phyloP scores from a whole-genome alignment of 2,329 filamentous ascomycete genomes.

The Sclerotinia borealis region DNA sequence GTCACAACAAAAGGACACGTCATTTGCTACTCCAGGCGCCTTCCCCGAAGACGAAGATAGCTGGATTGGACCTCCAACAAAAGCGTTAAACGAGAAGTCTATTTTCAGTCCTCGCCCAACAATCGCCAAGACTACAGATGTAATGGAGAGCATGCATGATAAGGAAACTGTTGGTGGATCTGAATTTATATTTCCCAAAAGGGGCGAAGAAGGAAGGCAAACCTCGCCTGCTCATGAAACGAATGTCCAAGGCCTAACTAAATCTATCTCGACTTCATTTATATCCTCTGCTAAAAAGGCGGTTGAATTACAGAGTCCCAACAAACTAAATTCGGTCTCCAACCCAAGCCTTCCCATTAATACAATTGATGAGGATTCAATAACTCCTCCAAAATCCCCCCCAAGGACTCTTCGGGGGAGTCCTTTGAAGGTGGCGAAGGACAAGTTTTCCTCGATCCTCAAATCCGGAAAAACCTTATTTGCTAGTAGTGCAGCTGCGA shows the following conservation, averaged over 20 bases:
- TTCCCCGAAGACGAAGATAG: slow-evolving; percentile 56
- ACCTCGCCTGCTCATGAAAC: slow-evolving; percentile 29
- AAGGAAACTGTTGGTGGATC: slow-evolving; percentile 44
- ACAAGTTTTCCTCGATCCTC: slow-evolving; percentile 83
- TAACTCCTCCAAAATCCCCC: slow-evolving; percentile 44
- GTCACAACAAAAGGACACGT: slow-evolving; percentile 14
- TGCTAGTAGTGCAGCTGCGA: slow-evolving; percentile 64
- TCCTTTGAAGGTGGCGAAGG: slow-evolving; percentile 86
- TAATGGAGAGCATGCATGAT: slow-evolving; percentile 51
- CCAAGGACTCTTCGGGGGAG: slow-evolving; percentile 59
- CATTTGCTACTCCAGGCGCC: slow-evolving; percentile 45
- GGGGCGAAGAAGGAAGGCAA: slow-evolving; percentile 34
- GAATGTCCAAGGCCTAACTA: slow-evolving; percentile 45
- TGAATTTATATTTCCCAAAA: slow-evolving; percentile 41
- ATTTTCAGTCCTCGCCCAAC: slow-evolving; percentile 44
- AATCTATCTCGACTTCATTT: slow-evolving; percentile 57
- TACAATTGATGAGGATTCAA: slow-evolving; percentile 33
- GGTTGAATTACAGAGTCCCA: slow-evolving; percentile 33
- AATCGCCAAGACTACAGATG: slow-evolving; percentile 54
- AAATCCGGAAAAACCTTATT: slow-evolving; percentile 83
- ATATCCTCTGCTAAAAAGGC: slow-evolving; percentile 43
- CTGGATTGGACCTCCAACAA: slow-evolving; percentile 52
- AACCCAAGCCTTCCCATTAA: slow-evolving; percentile 51
- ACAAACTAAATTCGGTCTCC: slow-evolving; percentile 57
- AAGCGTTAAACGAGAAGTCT: slow-evolving; percentile 27